phyloP scores from a whole-genome alignment of 306 rosid genomes.

The Spatholobus suberectus region DNA sequence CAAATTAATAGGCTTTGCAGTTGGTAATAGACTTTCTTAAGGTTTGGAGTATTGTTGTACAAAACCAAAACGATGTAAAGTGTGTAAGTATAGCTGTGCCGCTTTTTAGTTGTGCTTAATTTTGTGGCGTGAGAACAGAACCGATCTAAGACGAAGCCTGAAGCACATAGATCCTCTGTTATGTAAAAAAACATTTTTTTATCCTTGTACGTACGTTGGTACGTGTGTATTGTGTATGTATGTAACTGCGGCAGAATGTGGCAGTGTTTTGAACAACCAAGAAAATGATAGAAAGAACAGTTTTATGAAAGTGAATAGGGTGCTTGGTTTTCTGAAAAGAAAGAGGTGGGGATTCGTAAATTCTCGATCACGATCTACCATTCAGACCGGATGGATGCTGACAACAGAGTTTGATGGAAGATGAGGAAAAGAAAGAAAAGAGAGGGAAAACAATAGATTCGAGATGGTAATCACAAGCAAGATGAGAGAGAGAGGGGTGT shows the following conservation, averaged over 20 bases:
- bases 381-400: slow-evolving; percentile 51
- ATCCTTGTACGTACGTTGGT: slow-evolving; percentile 1
- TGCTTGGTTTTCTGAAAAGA: slow-evolving; percentile 42
- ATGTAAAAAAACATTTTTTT: not conserved
- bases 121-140: not conserved
- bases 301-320: slow-evolving; percentile 36
- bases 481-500: slow-evolving; percentile 52
- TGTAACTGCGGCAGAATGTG: slow-evolving; percentile 26
- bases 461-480: slow-evolving; percentile 81
- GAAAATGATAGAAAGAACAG: slow-evolving; percentile 4
- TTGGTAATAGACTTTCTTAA: not conserved
- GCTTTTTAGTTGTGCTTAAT: not conserved
- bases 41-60: not conserved
- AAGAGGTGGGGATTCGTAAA: slow-evolving; percentile 60
- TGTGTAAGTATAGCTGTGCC: not conserved
- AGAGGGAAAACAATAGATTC: slow-evolving; percentile 69
- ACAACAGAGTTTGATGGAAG: slow-evolving; percentile 53
- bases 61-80: not conserved
- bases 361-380: slow-evolving; percentile 58
- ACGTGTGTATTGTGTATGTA: slow-evolving; percentile 9
- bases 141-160: not conserved
- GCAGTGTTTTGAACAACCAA: not conserved
- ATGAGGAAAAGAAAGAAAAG: slow-evolving; percentile 13
- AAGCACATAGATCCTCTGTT: not conserved
- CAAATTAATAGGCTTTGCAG: not conserved